Conservation (phyloP, 768 basidiomycete species). For the Lactarius akahatsu region DNA sequence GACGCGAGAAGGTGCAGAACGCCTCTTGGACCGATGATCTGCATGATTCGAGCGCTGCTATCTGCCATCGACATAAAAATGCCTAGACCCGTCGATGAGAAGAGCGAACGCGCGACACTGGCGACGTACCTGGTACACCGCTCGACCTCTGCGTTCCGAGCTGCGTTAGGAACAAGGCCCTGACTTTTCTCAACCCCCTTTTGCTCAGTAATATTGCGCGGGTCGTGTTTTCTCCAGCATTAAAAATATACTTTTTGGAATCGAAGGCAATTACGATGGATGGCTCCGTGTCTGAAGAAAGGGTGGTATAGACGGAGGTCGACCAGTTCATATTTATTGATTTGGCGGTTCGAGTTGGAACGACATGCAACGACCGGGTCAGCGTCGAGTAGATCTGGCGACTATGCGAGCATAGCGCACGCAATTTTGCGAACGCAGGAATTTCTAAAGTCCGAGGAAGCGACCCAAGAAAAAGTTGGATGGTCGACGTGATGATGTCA, state of each 20-base stretch:
- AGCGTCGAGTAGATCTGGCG: constrained; percentile 21
- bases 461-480: not conserved
- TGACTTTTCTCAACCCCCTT: constrained; percentile 63
- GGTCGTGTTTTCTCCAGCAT: constrained; percentile 78
- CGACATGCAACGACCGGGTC: constrained; percentile 12
- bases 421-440: constrained; percentile 23
- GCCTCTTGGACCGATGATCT: constrained; percentile 72
- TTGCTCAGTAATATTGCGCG: constrained; percentile 69
- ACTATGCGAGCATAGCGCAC: constrained; percentile 31
- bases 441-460: constrained; percentile 16
- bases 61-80: constrained; percentile 81
- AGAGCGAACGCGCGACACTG: not conserved
- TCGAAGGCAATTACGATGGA: constrained; percentile 75
- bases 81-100: constrained; percentile 43
- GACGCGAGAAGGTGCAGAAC: constrained; percentile 68
- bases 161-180: constrained; percentile 71
- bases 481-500: not conserved
- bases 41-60: constrained; percentile 53
- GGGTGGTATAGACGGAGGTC: constrained; percentile 54
- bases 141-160: constrained; percentile 58
- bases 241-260: constrained; percentile 82
- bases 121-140: constrained; percentile 68
- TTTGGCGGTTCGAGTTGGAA: not conserved
- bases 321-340: constrained; percentile 55
- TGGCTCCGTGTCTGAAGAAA: constrained; percentile 78